Evolutionary conservation across 2,329 filamentous ascomycete species (phyloP), one percentile per base, ranked within the genome.

Genomic region (Grosmannia serpens): DNA sequence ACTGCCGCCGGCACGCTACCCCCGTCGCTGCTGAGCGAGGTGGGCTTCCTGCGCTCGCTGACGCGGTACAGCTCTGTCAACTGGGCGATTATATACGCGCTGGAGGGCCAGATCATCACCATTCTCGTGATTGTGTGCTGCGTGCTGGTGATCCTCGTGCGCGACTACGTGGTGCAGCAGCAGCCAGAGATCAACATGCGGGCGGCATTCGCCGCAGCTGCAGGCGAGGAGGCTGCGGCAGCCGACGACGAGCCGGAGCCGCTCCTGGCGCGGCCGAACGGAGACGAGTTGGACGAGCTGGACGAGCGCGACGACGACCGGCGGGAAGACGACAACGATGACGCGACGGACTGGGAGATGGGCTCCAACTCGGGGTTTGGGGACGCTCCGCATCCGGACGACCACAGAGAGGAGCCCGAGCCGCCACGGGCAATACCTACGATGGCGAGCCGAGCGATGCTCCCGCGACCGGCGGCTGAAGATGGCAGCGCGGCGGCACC

Each of bases 111-210:
- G 68, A 82, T 97, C 53, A 96, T 99, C 64, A 99, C 92, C 0
- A 75, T 96, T 7, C 75, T 95, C 13, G 89, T 97, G 55, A 92
- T 99, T 9, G 81, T 96, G 51, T 91, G 87, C 59, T 99, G 97
- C 71, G 96, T 99, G 60, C 75, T 99, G n/a, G 85, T 99, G 49
- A 99, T 99, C 65, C 74, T 99, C 4, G 96, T 99, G 53, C 79
- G 95, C 53, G 94, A 99, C 73, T 99, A 96, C 81, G 94, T 99
- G 55, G 91, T 99, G 11, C 94, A 99, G 70, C 94, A 99, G 70
- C 94, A 99, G 68, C 94, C 92, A 6, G 86, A 91, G 63, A 87
- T 94, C 64, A 95, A 95, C 66, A 86, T 94, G 76, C 86, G 84
- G 0, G 86, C 80, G 10, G 82, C 81, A 4, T 81, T 85, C 67